phyloP scores from a whole-genome alignment of 169 alveolate genomes.

The Amoebophrya sp. region DNA sequence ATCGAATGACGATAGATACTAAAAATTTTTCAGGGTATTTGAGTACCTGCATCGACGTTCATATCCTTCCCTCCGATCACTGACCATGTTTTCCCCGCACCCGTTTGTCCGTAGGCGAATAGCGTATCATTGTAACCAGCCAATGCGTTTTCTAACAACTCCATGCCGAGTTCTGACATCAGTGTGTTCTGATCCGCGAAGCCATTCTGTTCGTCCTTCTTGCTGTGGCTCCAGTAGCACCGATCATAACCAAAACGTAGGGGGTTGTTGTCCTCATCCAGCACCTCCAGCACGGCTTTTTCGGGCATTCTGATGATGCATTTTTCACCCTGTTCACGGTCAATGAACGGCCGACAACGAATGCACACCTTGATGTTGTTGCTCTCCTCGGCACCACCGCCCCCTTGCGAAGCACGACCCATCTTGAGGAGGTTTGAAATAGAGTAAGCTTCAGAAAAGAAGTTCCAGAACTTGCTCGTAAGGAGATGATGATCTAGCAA shows the following conservation, averaged over 20 bases:
- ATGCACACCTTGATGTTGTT: slow-evolving; percentile 33
- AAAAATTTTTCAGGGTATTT: too few relatives aligned
- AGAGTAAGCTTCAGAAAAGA: neutral
- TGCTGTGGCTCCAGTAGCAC: neutral
- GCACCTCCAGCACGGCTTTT: neutral
- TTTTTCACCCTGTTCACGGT: neutral
- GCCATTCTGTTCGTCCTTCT: neutral
- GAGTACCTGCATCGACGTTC: slow-evolving; percentile 7
- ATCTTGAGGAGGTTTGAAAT: neutral
- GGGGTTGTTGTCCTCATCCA: neutral
- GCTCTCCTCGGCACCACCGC: neutral
- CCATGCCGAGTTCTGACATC: slow-evolving; percentile 31
- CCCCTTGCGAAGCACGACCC: neutral
- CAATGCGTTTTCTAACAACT: neutral
- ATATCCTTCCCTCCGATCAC: slow-evolving; percentile 35
- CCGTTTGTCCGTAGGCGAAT: slow-evolving; percentile 38
- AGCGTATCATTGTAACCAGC: slow-evolving; percentile 35
- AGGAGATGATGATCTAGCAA: neutral
- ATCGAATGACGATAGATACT: too few relatives aligned
- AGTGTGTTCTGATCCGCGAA: slow-evolving; percentile 1
- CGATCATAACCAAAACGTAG: neutral
- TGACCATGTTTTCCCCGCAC: slow-evolving; percentile 28
- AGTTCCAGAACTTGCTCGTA: neutral
- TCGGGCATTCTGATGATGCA: neutral
- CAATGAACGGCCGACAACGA: slow-evolving; percentile 30